Evolutionary conservation across 1,284 basidiomycete genomes (phyloP).

Genomic region (Cryptococcus sp.): DNA sequence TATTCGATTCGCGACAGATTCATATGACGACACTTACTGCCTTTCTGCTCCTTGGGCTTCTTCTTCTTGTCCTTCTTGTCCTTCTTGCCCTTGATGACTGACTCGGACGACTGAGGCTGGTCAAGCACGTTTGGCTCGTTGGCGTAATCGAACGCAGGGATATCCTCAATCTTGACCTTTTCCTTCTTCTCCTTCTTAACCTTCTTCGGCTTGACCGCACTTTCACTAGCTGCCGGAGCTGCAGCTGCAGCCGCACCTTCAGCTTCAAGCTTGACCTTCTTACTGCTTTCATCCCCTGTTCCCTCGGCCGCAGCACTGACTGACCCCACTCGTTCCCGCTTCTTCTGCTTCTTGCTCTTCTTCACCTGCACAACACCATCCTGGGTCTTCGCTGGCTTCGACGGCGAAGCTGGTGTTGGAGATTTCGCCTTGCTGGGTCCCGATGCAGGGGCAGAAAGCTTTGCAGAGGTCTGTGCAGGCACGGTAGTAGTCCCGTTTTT

Average conservation of each 20-base stretch:
- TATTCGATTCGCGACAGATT: neutral
- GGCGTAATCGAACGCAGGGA: constrained; percentile 72
- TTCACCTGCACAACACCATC: constrained; percentile 43
- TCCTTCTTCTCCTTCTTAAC: constrained; percentile 31
- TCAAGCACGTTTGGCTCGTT: constrained; percentile 76
- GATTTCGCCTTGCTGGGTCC: constrained; percentile 43
- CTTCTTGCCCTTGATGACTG: constrained; percentile 13
- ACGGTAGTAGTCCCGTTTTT: constrained; percentile 3
- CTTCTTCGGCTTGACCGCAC: constrained; percentile 8
- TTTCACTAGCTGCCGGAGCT: constrained; percentile 1
- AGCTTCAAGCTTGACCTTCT: constrained; percentile 17
- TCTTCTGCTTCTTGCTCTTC: constrained; percentile 32
- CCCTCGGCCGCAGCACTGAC: neutral
- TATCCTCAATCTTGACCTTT: constrained; percentile 38
- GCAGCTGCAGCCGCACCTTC: constrained; percentile 1
- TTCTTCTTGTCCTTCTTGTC: constrained; percentile 39
- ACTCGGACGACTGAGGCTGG: constrained; percentile 32
- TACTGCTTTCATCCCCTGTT: constrained; percentile 1
- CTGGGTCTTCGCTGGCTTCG: constrained; percentile 11
- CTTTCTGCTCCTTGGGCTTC: constrained; percentile 31
- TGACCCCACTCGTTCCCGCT: constrained; percentile 12
- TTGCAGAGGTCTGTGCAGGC: neutral
- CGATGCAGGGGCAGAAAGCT: neutral
- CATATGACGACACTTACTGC: constrained; percentile 7
- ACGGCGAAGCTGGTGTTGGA: constrained; percentile 34